Conservation (phyloP, 164 flowering plant genomes). For the Umbilicus rupestris region DNA sequence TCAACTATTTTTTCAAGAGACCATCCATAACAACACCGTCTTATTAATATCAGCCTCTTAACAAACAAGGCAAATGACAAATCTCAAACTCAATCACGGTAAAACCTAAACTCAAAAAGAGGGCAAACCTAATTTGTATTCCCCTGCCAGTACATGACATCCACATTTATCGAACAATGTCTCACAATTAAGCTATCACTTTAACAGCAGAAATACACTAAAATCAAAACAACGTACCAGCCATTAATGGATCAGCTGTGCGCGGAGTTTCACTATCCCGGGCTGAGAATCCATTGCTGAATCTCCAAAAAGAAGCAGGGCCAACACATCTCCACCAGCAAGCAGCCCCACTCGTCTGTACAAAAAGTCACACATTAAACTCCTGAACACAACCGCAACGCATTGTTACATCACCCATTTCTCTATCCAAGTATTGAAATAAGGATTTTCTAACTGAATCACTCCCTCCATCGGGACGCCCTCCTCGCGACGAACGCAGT, state of each 20-base stretch:
- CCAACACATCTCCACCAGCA: constrained; percentile 84
- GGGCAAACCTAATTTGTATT: too few species aligned
- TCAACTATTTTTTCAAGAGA: too few species aligned
- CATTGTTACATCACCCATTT: constrained; percentile 52
- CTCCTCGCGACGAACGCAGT: constrained; percentile 38
- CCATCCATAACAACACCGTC: too few species aligned
- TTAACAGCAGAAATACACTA: background rate
- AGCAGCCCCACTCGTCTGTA: constrained; percentile 55
- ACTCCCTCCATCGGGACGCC: constrained; percentile 82
- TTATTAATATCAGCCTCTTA: too few species aligned
- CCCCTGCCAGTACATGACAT: constrained; percentile 31
- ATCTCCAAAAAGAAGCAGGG: constrained; percentile 73
- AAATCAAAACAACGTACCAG: constrained; percentile 34
- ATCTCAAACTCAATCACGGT: too few species aligned
- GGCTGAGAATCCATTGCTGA: constrained; percentile 73
- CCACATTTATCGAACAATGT: background rate
- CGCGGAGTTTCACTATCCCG: constrained; percentile 53
- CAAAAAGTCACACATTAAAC: constrained; percentile 2
- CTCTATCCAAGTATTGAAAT: constrained; percentile 24
- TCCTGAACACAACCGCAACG: background rate
- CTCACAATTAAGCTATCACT: background rate
- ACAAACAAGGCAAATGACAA: too few species aligned
- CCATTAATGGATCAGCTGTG: constrained; percentile 85
- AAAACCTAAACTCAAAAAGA: too few species aligned
- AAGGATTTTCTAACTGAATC: constrained; percentile 79